Evolutionary conservation across 208 protist species (phyloP).

Genomic region (Leishmania tarentolae): DNA sequence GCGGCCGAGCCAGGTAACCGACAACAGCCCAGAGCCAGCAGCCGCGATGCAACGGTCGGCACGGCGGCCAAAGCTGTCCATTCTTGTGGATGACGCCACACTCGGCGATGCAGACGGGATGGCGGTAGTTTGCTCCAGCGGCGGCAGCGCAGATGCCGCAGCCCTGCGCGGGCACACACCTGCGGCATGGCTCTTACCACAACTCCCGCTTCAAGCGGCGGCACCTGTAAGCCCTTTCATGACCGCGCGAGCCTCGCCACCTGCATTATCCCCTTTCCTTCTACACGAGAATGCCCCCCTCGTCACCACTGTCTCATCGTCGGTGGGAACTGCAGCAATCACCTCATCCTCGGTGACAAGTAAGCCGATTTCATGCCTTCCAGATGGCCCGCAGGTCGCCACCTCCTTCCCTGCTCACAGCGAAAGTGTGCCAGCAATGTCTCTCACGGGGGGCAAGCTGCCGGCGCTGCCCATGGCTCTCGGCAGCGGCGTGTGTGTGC

Average conservation of each 20-base stretch:
- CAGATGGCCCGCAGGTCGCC: not conserved
- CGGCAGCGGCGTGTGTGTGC: slow-evolving; percentile 10
- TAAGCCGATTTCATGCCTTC: slow-evolving; percentile 19
- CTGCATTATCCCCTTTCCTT: not conserved
- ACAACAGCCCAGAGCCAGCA: not conserved
- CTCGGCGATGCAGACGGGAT: not conserved
- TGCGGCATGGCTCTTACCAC: slow-evolving; percentile 15
- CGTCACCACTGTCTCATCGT: not conserved
- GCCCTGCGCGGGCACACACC: slow-evolving; percentile 1
- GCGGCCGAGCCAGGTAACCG: not conserved
- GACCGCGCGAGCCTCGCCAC: not conserved
- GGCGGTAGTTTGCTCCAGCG: not conserved
- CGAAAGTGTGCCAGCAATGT: not conserved
- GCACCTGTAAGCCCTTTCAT: not conserved
- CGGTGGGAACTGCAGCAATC: not conserved
- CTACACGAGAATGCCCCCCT: not conserved
- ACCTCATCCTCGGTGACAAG: not conserved
- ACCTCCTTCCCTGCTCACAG: not conserved
- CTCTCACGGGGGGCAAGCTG: not conserved
- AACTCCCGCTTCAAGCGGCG: slow-evolving; percentile 13
- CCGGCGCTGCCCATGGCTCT: slow-evolving; percentile 1
- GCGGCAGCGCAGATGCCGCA: not conserved
- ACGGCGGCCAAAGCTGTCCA: slow-evolving; percentile 9
- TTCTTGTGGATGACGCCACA: slow-evolving; percentile 14
- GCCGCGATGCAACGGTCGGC: not conserved